Base-by-base conservation (phyloP, 305 asterid genomes). In the Fraxinus greggii region DNA sequence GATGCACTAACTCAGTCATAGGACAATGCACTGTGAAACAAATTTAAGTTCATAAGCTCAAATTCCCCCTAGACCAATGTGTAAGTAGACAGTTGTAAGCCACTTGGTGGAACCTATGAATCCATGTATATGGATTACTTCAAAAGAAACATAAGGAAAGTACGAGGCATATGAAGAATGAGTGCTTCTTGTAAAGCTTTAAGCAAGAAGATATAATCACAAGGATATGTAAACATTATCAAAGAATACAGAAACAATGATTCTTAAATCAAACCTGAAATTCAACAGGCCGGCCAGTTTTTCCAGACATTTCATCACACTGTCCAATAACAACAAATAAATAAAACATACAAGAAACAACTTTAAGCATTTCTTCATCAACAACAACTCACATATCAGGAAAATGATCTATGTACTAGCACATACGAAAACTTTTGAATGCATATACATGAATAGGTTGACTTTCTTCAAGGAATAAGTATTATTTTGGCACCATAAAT, bases 251-350 rank as follows among this genome's bases (percentile, higher is more conserved):
- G 45, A 72, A 3, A 32, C 12, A 2, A 33, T 5, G 8, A 72
- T 17, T 65, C 78, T 74, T 23, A 77, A 61, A 77, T 45, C 87
- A 81, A 82, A 92, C 98, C 97, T 86, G 85, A 83, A 94, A 93
- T 81, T 89, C 91, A 83, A 92, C 35, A 9, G 95, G 97, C 76
- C 79, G 84, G 77, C 92, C 90, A 29, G 90, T 88, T 80, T 79
- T 89, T 26, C 92, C 91, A 7, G 94, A 92, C 80, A 90, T 38
- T 82, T 89, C 97, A 81, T 93, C 97, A 80, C 91, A 91, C 98
- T 94, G 94, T 78, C 79, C 48, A 86, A 61, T 40, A 48, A 67
- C 56, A 72, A 76, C 38, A n/a, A 56, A 79, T 59, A 32, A 74
- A 79, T 78, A 45, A 75, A 67, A 69, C 23, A 35, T 26, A 65